These are phyloP conservation scores for Globisporangium radiosum DNA, from an alignment of 352 stramenopile species.

Conservation along the genomic window DNA sequence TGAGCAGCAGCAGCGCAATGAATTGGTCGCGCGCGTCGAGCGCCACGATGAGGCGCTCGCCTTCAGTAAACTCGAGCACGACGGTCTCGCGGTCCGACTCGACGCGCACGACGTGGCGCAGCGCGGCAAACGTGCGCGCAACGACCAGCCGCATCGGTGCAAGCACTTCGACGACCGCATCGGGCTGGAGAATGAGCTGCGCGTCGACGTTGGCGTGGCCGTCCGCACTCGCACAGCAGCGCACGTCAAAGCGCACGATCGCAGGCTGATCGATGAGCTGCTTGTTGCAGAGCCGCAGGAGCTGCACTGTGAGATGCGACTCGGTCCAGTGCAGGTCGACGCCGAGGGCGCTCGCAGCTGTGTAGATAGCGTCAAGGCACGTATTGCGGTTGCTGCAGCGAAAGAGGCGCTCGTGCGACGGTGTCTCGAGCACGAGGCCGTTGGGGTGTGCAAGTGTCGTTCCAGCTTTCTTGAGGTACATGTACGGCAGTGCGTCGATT, in stretches of 20 bases:
- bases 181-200: slow-evolving; percentile 60
- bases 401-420: slow-evolving; percentile 67
- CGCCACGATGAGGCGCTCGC: slow-evolving; percentile 45
- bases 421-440: slow-evolving; percentile 48
- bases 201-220: slow-evolving; percentile 27
- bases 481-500: slow-evolving; percentile 41
- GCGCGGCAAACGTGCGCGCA: slow-evolving; percentile 40
- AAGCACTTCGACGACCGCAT: slow-evolving; percentile 55
- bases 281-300: slow-evolving; percentile 52
- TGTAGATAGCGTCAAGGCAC: slow-evolving; percentile 52
- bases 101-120: slow-evolving; percentile 43
- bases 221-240: neutral
- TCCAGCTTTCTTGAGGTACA: slow-evolving; percentile 44
- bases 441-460: slow-evolving; percentile 38
- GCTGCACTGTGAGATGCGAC: slow-evolving; percentile 34
- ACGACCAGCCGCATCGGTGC: slow-evolving; percentile 51
- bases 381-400: slow-evolving; percentile 48
- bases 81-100: slow-evolving; percentile 52
- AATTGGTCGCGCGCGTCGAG: slow-evolving; percentile 56
- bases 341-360: slow-evolving; percentile 35
- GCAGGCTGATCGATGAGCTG: slow-evolving; percentile 50
- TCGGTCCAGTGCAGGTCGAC: slow-evolving; percentile 30
- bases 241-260: slow-evolving; percentile 61
- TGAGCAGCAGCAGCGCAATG: slow-evolving; percentile 53
- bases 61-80: slow-evolving; percentile 58